Evolutionary conservation across 2,329 filamentous ascomycete species (phyloP), one percentile per base, ranked within the genome.

Genomic region (Cladosporium phlei): DNA sequence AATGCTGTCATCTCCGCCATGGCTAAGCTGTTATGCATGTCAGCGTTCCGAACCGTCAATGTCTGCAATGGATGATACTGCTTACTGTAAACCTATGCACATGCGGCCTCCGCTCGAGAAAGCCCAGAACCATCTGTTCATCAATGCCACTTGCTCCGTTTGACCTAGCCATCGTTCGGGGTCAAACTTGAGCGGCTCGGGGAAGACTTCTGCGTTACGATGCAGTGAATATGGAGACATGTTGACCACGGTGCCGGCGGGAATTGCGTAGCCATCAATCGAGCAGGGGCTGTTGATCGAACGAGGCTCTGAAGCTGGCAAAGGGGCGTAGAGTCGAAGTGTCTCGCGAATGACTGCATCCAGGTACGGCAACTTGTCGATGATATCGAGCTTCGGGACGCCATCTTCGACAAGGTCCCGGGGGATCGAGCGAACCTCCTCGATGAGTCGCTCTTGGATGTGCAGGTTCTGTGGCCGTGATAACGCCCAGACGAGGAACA

Each of bases 1-100:
- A 76, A 55, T 1, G 69, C 71, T 1, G 68, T 71, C 71, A 76
- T 75, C 53, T 76, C 73, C 10, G 70, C 70, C 66, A 74, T 73
- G 2, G 73, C 73, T 7, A 76, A 59, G 55, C 68, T 71, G 37
- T 19, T 60, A 42, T 32, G 10, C 3, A 1, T 32, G 27, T 42
- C 14, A 42, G 38, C 32, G 14, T 14, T 1, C 8, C 8, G 6
- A 16, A 1, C 8, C 16, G 19, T 25, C 9, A 4, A 14, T 10
- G 6, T 11, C 6, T 32, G n/a, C 17, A 11, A 6, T 6, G 4
- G 2, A 5, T 16, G 6, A 11, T 3, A 14, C 3, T 3, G 14
- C 38, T 42, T 42, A 42, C 38, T 47, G 66, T 60, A 63, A 66
- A 17, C 71, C 71, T 19, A 73, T 64, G 46, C 70, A 73, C 69